phyloP scores from a whole-genome alignment of 441 rosid genomes.

The Daphne laureola region DNA sequence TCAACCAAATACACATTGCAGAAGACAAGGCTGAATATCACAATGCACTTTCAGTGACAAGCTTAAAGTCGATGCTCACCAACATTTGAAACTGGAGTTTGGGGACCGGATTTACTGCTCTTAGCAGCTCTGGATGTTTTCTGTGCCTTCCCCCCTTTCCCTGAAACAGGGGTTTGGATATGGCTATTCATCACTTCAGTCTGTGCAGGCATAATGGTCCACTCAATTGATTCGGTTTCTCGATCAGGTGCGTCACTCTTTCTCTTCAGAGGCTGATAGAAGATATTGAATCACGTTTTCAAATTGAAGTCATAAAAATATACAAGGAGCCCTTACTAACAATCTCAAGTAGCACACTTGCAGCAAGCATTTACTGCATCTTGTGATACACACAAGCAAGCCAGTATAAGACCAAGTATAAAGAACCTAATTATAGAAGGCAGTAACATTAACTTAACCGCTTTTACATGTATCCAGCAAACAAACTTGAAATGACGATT shows the following conservation, averaged over 20 bases:
- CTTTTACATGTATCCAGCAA: no score
- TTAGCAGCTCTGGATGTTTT: conserved; percentile 54
- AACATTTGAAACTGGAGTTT: conserved; percentile 49
- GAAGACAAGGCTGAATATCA: not conserved
- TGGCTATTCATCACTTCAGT: conserved; percentile 40
- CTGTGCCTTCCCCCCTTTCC: conserved; percentile 63
- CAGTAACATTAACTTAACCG: no score
- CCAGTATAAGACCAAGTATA: no score
- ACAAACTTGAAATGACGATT: no score
- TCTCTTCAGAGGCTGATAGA: conserved; percentile 59
- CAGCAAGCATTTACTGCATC: no score
- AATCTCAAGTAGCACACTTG: no score
- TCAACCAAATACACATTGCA: not conserved
- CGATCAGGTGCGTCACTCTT: conserved; percentile 53
- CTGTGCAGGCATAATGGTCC: conserved; percentile 38
- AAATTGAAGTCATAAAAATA: conserved; percentile 15
- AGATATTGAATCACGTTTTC: conserved; percentile 7
- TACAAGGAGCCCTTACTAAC: no score
- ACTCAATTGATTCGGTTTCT: conserved; percentile 47
- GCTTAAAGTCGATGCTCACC: conserved; percentile 36
- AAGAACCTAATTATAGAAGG: no score
- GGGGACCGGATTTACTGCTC: conserved; percentile 51
- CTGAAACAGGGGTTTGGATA: conserved; percentile 73
- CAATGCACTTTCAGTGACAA: not conserved
- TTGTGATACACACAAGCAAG: no score